Percentiles rank a stretch among this genome's conserved stretches.
Evolutionary conservation across 352 stramenopile genomes (phyloP).

Genomic region (Phytophthora fragariaefolia): DNA sequence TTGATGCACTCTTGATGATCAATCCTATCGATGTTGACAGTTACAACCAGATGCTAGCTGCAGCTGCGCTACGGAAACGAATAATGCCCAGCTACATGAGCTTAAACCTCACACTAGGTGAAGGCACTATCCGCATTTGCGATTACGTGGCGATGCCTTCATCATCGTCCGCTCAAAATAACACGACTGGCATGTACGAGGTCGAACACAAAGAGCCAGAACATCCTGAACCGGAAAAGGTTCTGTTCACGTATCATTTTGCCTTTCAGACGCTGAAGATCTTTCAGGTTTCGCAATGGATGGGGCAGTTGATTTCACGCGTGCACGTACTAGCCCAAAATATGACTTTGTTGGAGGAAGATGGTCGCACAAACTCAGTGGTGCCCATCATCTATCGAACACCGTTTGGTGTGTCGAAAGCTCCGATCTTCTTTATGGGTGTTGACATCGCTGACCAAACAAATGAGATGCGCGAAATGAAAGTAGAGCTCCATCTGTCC

Average conservation of each 20-base stretch:
- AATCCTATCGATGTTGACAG: slow-evolving; percentile 88
- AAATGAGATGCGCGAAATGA: slow-evolving; percentile 90
- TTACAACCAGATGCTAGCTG: slow-evolving; percentile 76
- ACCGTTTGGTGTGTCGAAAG: slow-evolving; percentile 74
- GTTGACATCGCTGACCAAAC: slow-evolving; percentile 84
- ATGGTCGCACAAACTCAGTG: slow-evolving; percentile 45
- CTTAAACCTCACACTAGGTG: slow-evolving; percentile 61
- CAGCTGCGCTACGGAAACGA: slow-evolving; percentile 53
- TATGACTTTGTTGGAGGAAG: slow-evolving; percentile 78
- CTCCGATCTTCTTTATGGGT: slow-evolving; percentile 80
- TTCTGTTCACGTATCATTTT: slow-evolving; percentile 76
- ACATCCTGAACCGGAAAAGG: slow-evolving; percentile 20
- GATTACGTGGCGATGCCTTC: slow-evolving; percentile 47
- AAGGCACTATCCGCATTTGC: slow-evolving; percentile 69
- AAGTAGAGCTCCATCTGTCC: slow-evolving; percentile 86
- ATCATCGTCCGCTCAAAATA: slow-evolving; percentile 12
- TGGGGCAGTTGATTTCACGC: slow-evolving; percentile 80
- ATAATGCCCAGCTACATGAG: slow-evolving; percentile 83
- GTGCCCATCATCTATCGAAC: slow-evolving; percentile 85
- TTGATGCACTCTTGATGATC: slow-evolving; percentile 87
- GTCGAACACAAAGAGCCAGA: slow-evolving; percentile 5
- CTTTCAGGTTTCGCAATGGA: slow-evolving; percentile 90
- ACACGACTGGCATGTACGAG: neutral
- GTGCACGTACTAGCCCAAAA: slow-evolving; percentile 79
- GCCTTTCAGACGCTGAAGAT: slow-evolving; percentile 78